Conservation (phyloP, 2,329 filamentous ascomycete genomes). For the Fusarium drepaniforme region DNA sequence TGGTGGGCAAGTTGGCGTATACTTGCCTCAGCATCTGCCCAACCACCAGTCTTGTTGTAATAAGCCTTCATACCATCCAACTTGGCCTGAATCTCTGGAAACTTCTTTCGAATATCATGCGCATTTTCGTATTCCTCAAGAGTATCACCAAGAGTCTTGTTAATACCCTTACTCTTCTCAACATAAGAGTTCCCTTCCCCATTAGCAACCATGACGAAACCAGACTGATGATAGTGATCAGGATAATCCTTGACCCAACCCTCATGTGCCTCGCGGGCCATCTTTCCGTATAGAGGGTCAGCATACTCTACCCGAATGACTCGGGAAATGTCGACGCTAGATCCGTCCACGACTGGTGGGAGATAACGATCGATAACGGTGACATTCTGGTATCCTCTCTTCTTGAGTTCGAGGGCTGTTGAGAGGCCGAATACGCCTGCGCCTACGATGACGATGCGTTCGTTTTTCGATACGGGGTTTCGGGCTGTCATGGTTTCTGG, state of each 20-base stretch:
- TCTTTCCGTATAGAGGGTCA: conserved; percentile 69
- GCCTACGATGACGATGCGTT: conserved; percentile 54
- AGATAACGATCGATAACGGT: conserved; percentile 59
- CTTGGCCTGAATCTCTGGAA: conserved; percentile 34
- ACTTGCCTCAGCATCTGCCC: conserved; percentile 47
- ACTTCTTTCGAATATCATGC: conserved; percentile 20
- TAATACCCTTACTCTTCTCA: conserved; percentile 29
- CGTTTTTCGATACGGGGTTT: conserved; percentile 35
- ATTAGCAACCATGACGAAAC: conserved; percentile 48
- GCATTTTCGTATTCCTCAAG: conserved; percentile 45
- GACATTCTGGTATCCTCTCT: conserved; percentile 58
- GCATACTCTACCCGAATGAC: conserved; percentile 70
- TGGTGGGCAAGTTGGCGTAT: conserved; percentile 42
- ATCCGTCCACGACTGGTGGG: conserved; percentile 52
- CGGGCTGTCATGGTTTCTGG: conserved; percentile 28
- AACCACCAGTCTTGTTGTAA: conserved; percentile 47
- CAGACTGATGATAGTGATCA: conserved; percentile 47
- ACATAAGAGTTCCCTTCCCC: conserved; percentile 37
- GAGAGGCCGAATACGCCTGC: conserved; percentile 65
- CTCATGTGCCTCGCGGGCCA: conserved; percentile 58
- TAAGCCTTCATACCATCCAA: conserved; percentile 43
- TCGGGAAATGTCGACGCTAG: conserved; percentile 57
- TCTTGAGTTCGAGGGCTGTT: conserved; percentile 59
- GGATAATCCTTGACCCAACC: conserved; percentile 45
- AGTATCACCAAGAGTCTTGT: conserved; percentile 26